Evolutionary conservation across 768 basidiomycete genomes (phyloP), one percentile per base, ranked within the genome.

Genomic region (Suillus brevipes): DNA sequence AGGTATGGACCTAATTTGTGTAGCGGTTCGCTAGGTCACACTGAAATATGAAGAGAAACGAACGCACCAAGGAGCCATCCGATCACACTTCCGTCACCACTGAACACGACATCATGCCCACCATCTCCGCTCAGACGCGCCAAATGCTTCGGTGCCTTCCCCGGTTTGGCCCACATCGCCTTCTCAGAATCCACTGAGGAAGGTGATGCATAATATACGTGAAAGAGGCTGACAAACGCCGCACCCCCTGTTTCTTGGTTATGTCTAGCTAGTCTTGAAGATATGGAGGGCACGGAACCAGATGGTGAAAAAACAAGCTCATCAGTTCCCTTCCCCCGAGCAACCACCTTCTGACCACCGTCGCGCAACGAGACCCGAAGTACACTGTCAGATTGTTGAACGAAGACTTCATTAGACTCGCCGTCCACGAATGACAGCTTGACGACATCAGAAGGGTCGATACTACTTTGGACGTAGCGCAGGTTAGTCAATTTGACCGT

Each of bases 61-160:
- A 28, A 63, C 80, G 53, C 71, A 89, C 90, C 90, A 37, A 92
- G 80, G 75, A 92, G 84, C 90, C 90, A 92, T 66, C 90, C 89
- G 40, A 91, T 63, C 38, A 78, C 86, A 62, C 81, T 84, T 20
- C 90, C 90, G 71, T 91, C 87, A 13, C 82, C 71, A 40, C 84
- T 88, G 78, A 84, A 87, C 2, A 85, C 81, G 43, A 91, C 72
- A 71, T 88, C 88, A 69, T 92, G 90, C 1, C 89, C 90, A 20
- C 90, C 90, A 72, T 91, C 89, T 67, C 89, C 70, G 69, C 90
- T 91, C 64, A 91, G 64, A 40, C 90, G 82, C 4, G 82, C 82
- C 63, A 91, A 72, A 3, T 85, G 86, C 36, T 79, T 79, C 2
- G 89, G 87, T 3, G 89, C 84, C 70, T 89, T 88, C 0, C 81